Evolutionary conservation across 345 rosid genomes (phyloP).

Genomic region (Turritis glabra): DNA sequence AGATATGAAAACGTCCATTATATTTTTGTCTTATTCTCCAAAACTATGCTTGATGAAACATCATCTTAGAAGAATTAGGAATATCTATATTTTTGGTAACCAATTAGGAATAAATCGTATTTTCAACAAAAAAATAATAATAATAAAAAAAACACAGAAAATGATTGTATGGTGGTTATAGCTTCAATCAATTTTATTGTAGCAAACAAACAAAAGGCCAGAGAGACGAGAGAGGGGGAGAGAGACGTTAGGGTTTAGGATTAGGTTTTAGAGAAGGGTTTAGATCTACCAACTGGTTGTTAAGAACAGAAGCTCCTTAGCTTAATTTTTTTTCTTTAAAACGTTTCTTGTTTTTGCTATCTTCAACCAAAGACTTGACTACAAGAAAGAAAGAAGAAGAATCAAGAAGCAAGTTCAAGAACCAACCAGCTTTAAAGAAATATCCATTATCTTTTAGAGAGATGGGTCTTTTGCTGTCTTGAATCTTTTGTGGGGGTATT

Average conservation of each 20-base stretch:
- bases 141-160: neutral
- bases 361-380: constrained; percentile 16
- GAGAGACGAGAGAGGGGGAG: constrained; percentile 33
- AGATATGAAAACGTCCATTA: constrained; percentile 16
- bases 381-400: constrained; percentile 24
- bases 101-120: constrained; percentile 3
- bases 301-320: neutral
- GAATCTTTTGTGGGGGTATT: neutral
- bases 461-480: constrained; percentile 9
- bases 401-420: constrained; percentile 24
- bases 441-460: constrained; percentile 34
- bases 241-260: constrained; percentile 23
- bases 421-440: constrained; percentile 59
- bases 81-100: constrained; percentile 5
- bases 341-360: constrained; percentile 49
- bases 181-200: constrained; percentile 13
- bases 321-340: constrained; percentile 36
- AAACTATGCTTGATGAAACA: constrained; percentile 2
- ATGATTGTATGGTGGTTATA: constrained; percentile 28
- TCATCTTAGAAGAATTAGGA: neutral
- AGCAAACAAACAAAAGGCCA: constrained; percentile 18
- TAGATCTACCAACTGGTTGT: constrained; percentile 80
- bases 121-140: neutral
- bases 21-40: constrained; percentile 9
- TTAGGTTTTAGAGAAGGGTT: constrained; percentile 58